A percentile compares a stretch with the other conserved stretches of the same genome.
Evolutionary conservation across 192 early-diverging fungal genomes (phyloP).

Genomic region (Kappamyces sp.): DNA sequence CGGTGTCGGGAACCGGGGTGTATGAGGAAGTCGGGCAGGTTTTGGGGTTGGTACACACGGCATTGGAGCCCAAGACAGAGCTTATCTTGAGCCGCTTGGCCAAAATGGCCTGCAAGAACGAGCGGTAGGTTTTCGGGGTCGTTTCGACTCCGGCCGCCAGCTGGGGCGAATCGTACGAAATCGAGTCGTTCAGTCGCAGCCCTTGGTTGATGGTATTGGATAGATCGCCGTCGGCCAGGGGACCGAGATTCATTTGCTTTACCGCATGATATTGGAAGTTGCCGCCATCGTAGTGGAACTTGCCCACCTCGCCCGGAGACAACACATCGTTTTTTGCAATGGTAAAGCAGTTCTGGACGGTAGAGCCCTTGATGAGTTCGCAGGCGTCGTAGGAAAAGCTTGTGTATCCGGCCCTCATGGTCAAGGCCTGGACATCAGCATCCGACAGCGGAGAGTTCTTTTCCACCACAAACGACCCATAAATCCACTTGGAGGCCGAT

Average conservation of each 20-base stretch:
- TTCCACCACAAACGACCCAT: neutral
- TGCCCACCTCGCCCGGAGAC: neutral
- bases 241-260: neutral
- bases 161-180: too few species aligned
- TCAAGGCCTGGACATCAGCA: neutral
- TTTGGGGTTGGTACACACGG: too few species aligned
- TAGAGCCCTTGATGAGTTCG: neutral
- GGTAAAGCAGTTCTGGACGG: neutral
- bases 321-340: neutral
- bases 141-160: too few species aligned
- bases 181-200: too few species aligned
- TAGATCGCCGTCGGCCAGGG: too few species aligned
- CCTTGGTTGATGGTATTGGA: too few species aligned
- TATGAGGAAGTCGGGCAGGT: too few species aligned
- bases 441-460: neutral
- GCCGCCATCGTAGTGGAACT: neutral
- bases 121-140: too few species aligned
- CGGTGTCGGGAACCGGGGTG: too few species aligned
- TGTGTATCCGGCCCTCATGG: neutral
- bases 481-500: constrained; percentile 3
- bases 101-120: too few species aligned
- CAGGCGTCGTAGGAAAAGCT: neutral
- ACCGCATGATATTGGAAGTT: neutral
- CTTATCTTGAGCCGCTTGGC: too few species aligned
- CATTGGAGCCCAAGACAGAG: too few species aligned